phyloP scores from a whole-genome alignment of 371 early-diverging fungal genomes.

The Apophysomyces variabilis region DNA sequence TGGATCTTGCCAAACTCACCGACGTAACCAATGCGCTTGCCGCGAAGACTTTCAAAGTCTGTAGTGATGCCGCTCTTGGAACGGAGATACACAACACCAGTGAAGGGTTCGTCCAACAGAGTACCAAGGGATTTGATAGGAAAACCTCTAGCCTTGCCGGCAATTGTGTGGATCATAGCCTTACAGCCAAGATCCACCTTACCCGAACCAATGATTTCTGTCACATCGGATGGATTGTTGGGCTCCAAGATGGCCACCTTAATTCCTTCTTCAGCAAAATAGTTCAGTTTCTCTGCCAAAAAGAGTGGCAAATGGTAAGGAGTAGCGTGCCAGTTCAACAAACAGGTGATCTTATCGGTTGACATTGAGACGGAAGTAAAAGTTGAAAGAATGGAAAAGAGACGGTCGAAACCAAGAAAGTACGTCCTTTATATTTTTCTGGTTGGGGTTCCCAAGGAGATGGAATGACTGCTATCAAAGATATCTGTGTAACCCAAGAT shows the following conservation, averaged over 20 bases:
- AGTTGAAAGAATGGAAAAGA: neutral
- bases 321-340: conserved; percentile 66
- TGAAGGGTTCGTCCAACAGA: conserved; percentile 69
- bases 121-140: conserved; percentile 70
- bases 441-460: neutral
- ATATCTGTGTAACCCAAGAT: neutral
- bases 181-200: conserved; percentile 68
- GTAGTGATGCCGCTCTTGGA: conserved; percentile 59
- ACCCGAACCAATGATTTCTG: conserved; percentile 70
- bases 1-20: conserved; percentile 74
- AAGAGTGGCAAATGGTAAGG: conserved; percentile 72
- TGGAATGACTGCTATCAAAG: conserved; percentile 1
- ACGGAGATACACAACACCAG: conserved; percentile 65
- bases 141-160: conserved; percentile 69
- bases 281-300: conserved; percentile 65
- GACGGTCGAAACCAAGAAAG: neutral
- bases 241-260: conserved; percentile 71
- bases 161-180: conserved; percentile 78
- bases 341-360: conserved; percentile 61
- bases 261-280: conserved; percentile 64
- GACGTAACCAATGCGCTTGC: conserved; percentile 69
- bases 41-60: conserved; percentile 58
- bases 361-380: conserved; percentile 26
- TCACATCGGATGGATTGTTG: conserved; percentile 68
- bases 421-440: neutral